Base-by-base conservation (phyloP, 2,329 filamentous ascomycete genomes). In the Xylariomycetidae sp. region DNA sequence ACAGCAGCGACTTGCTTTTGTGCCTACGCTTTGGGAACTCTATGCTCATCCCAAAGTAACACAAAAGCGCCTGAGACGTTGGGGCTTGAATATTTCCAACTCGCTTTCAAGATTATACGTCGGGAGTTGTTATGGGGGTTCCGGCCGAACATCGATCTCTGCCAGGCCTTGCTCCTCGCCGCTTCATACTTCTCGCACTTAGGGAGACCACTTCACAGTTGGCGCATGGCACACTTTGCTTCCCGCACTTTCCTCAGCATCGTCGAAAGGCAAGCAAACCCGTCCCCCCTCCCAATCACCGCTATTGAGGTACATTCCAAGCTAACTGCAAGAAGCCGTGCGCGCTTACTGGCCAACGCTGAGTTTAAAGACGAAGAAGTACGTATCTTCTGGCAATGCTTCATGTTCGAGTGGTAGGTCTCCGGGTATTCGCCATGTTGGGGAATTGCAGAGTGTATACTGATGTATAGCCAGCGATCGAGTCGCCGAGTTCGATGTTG, bases 301-400 rank as follows among this genome's bases (percentile, higher is more conserved):
- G 6, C 33, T 17, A 4, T 28, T 26, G 13, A 26, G 26, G 15
- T 25, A 24, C 4, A 31, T 15, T 8, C 17, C 17, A 15, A n/a
- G 26, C 40, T 47, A 27, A 42, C 29, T 6, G 24, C 25, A 31
- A 7, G 17, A 33, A 50, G 47, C 24, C 45, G 44, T 25, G 42
- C 43, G 20, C 31, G 39, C 7, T 37, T 42, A 24, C 32, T 43
- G 29, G 34, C 45, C 6, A 44, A 42, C 24, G 34, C 39, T 10
- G 44, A 51, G 14, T 48, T 42, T 9, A 49, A 68, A 37, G 69
- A 77, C 42, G 51, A 65, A 13, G 66, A 69, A 35, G 60, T 73
- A 24, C 67, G 80, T 36, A 73, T 76, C 1, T 85, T 81, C 43
- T 86, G 82, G 82, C 80, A 80, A 19, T 83, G 78, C 50, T 65